These are phyloP conservation scores for Clausena lansium DNA, from an alignment of 345 rosid genomes.

Conservation along the genomic window DNA sequence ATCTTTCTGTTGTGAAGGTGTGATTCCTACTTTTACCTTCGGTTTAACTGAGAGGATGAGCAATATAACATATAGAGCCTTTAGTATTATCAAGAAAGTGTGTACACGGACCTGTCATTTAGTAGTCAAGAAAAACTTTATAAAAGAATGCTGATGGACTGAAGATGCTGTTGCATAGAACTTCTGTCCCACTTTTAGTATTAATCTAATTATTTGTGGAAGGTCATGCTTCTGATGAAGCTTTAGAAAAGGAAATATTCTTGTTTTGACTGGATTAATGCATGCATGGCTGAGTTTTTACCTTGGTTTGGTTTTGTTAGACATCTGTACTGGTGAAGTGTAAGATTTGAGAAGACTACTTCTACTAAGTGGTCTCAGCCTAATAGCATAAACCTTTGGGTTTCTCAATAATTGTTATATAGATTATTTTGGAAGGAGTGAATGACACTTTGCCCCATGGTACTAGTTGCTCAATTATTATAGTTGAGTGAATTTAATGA, in stretches of 20 bases:
- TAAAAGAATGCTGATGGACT: background rate
- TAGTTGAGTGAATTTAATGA: background rate
- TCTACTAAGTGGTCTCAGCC: background rate
- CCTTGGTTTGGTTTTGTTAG: background rate
- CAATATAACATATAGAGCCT: background rate
- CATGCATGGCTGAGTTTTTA: background rate
- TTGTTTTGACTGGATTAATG: background rate
- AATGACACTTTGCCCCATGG: background rate
- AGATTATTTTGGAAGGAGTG: constrained; percentile 2
- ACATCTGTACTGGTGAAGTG: background rate
- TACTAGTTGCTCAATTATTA: background rate
- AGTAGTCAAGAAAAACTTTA: background rate
- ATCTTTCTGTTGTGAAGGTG: constrained; percentile 95
- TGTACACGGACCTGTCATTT: background rate
- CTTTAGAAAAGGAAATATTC: background rate
- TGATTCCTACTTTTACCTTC: background rate
- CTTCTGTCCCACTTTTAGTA: background rate
- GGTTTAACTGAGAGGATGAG: background rate
- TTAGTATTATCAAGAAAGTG: background rate
- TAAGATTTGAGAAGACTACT: background rate
- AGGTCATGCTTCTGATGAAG: background rate
- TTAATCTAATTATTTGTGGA: background rate
- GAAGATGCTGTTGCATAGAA: background rate
- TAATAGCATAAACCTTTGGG: constrained; percentile 1
- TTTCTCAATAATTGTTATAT: background rate